Conservation (phyloP, 805 yeast species). For the Nematodospora valgi region DNA sequence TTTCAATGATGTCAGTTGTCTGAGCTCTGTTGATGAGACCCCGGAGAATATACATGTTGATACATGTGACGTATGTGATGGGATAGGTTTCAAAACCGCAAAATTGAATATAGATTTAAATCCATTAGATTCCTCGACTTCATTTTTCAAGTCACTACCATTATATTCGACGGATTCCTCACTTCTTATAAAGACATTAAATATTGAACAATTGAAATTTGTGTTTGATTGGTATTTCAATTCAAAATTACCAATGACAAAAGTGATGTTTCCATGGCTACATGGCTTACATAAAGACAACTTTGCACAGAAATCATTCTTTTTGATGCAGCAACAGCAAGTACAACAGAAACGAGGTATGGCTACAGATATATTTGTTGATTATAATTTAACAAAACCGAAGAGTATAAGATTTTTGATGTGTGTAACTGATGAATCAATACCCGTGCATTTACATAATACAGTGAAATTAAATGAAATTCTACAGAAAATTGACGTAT, state of each 20-base stretch:
- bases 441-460: slow-evolving; percentile 38
- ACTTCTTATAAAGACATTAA: slow-evolving; percentile 15
- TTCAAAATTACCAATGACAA: slow-evolving; percentile 55
- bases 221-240: slow-evolving; percentile 39
- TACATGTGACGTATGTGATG: slow-evolving; percentile 34
- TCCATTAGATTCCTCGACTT: slow-evolving; percentile 16
- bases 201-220: slow-evolving; percentile 11
- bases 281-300: slow-evolving; percentile 69
- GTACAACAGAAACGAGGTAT: slow-evolving; percentile 5
- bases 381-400: slow-evolving; percentile 20
- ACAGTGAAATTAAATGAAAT: slow-evolving; percentile 54
- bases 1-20: slow-evolving; percentile 19
- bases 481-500: slow-evolving; percentile 45
- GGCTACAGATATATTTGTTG: slow-evolving; percentile 9
- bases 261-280: slow-evolving; percentile 81
- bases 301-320: slow-evolving; percentile 50
- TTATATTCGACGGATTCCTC: background rate
- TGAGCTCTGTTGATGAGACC: too few relatives aligned
- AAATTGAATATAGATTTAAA: slow-evolving; percentile 23
- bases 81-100: slow-evolving; percentile 35
- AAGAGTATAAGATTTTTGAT: slow-evolving; percentile 34
- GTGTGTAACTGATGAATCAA: slow-evolving; percentile 23
- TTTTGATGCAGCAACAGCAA: slow-evolving; percentile 27
- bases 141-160: slow-evolving; percentile 12
- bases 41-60: slow-evolving; percentile 2